Evolutionary conservation across 2,329 filamentous ascomycete genomes (phyloP).

Genomic region (Penicillium sp.): DNA sequence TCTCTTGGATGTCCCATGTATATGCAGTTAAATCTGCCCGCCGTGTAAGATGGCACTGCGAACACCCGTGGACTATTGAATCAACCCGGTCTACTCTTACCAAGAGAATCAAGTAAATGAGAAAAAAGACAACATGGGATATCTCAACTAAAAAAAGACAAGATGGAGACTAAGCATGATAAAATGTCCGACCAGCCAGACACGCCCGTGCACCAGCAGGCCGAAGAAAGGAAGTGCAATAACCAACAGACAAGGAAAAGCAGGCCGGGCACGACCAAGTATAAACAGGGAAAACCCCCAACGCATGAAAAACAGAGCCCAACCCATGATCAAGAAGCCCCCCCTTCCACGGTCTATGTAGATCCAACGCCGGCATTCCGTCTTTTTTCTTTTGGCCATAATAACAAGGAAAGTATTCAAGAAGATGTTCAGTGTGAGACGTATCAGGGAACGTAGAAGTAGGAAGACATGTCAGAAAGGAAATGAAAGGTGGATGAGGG

Average conservation of each 20-base stretch:
- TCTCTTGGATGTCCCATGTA: too few species aligned
- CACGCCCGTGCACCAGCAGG: background rate
- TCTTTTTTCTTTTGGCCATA: background rate
- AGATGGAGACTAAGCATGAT: slow-evolving; percentile 2
- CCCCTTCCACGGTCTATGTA: slow-evolving; percentile 1
- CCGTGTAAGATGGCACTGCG: too few species aligned
- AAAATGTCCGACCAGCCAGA: slow-evolving; percentile 2
- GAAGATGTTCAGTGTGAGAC: background rate
- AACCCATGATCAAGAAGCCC: slow-evolving; percentile 9
- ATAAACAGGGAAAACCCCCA: background rate
- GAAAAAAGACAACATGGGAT: slow-evolving; percentile 21
- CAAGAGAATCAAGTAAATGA: background rate
- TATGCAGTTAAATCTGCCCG: too few species aligned
- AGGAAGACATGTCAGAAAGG: slow-evolving; percentile 20
- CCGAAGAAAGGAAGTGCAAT: background rate
- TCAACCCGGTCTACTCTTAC: too few species aligned
- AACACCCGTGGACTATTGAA: too few species aligned
- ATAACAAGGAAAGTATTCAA: background rate
- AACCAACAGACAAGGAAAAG: slow-evolving; percentile 8
- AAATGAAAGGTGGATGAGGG: slow-evolving; percentile 11
- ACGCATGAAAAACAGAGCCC: slow-evolving; percentile 1
- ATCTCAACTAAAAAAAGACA: slow-evolving; percentile 19
- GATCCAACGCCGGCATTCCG: slow-evolving; percentile 10
- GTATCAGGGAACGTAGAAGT: background rate
- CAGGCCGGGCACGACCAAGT: background rate